Evolutionary conservation across 78 protist genomes (phyloP).

Genomic region (Dictyostelium purpureum): DNA sequence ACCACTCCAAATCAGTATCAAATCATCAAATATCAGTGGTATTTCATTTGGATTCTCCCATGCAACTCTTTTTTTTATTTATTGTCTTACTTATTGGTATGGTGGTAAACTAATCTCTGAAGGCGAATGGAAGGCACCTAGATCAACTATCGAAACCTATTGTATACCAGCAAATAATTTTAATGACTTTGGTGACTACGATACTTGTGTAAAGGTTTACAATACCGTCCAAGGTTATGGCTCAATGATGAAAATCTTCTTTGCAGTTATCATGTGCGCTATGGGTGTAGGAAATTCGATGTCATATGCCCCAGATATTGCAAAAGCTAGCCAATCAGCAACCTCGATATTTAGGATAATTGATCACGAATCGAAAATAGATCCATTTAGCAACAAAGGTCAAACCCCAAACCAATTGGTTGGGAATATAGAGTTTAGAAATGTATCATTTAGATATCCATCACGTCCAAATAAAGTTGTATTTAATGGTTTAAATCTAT

Average conservation of each 20-base stretch:
- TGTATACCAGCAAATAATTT: background rate
- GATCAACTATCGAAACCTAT: background rate
- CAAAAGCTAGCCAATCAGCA: conserved; percentile 41
- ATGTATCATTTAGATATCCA: conserved; percentile 76
- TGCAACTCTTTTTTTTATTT: conserved; percentile 7
- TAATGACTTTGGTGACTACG: background rate
- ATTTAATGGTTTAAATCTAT: conserved; percentile 35
- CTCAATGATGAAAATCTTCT: conserved; percentile 17
- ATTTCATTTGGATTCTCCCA: conserved; percentile 45
- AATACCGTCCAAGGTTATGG: conserved; percentile 32
- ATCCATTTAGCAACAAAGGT: conserved; percentile 34
- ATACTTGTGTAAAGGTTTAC: background rate
- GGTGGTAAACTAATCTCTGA: conserved; percentile 67
- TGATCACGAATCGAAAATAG: conserved; percentile 22
- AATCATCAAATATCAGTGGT: conserved; percentile 21
- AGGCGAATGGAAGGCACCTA: conserved; percentile 40
- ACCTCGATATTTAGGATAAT: conserved; percentile 18
- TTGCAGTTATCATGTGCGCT: conserved; percentile 39
- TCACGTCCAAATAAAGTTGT: conserved; percentile 52
- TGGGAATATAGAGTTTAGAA: conserved; percentile 63
- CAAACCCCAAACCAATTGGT: background rate
- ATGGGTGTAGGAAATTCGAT: conserved; percentile 43
- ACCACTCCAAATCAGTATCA: conserved; percentile 2
- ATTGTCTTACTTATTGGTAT: conserved; percentile 77
- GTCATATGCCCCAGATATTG: conserved; percentile 39